Conservation (phyloP, 2,329 filamentous ascomycete genomes). For the Esteya vermicola region DNA sequence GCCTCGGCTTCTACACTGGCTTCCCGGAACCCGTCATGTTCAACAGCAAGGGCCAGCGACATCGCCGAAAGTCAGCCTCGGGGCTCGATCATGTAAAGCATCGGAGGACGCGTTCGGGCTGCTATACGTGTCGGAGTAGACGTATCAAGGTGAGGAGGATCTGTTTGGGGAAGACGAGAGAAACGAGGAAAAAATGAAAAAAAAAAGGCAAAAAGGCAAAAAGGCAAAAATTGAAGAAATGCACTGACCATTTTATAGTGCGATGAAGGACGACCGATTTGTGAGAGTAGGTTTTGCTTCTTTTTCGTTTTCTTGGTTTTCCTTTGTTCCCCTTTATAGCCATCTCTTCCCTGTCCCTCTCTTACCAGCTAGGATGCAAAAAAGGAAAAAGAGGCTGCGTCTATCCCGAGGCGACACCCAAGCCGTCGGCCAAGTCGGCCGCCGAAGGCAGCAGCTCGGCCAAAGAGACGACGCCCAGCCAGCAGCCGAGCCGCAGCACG, state of each 20-base stretch:
- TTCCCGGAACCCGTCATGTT: constrained; percentile 35
- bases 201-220: too few species aligned
- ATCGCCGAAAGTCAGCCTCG: constrained; percentile 34
- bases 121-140: constrained; percentile 77
- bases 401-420: constrained; percentile 60
- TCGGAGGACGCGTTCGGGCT: constrained; percentile 82
- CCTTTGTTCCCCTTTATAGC: too few species aligned
- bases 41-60: constrained; percentile 31
- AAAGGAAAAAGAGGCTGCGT: constrained; percentile 85
- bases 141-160: constrained; percentile 84
- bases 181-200: background rate
- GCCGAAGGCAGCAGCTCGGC: constrained; percentile 16
- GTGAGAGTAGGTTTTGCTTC: constrained; percentile 46
- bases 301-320: background rate
- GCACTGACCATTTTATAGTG: constrained; percentile 44
- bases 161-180: too few species aligned
- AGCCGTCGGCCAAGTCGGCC: constrained; percentile 17
- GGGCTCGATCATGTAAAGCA: constrained; percentile 71
- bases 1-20: constrained; percentile 32
- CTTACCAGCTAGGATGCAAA: constrained; percentile 50
- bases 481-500: constrained; percentile 35
- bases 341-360: background rate
- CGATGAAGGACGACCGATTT: constrained; percentile 76
- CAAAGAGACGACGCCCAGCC: constrained; percentile 23
- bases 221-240: too few species aligned